Evolutionary conservation across 768 basidiomycete genomes (phyloP).

Genomic region (Kwoniella dendrophila): DNA sequence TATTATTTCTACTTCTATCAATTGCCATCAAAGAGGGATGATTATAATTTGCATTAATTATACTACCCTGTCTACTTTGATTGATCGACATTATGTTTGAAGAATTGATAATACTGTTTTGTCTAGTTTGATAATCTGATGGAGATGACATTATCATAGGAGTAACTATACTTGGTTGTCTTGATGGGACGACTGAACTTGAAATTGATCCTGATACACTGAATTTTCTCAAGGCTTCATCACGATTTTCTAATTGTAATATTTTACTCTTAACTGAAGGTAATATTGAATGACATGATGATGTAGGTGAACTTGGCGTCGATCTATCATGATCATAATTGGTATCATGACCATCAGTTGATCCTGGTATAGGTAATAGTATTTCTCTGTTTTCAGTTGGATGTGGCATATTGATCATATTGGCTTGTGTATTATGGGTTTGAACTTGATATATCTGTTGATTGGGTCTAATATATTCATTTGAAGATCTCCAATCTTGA

Average conservation of each 20-base stretch:
- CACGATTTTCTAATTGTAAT: constrained; percentile 49
- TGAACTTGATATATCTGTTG: constrained; percentile 1
- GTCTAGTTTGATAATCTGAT: background rate
- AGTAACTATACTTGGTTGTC: constrained; percentile 1
- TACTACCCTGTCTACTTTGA: constrained; percentile 9
- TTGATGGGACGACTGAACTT: constrained; percentile 1
- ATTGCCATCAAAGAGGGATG: background rate
- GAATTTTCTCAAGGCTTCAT: constrained; percentile 49
- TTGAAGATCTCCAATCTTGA: background rate
- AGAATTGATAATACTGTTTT: background rate
- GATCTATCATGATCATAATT: background rate
- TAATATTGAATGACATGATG: constrained; percentile 34
- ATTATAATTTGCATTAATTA: background rate
- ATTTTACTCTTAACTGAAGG: constrained; percentile 50
- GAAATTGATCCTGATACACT: constrained; percentile 30
- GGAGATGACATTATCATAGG: background rate
- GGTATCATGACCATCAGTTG: no score
- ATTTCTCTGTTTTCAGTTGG: no score
- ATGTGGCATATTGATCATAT: no score
- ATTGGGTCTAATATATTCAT: background rate
- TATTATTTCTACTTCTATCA: background rate
- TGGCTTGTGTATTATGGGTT: no score
- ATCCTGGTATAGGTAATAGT: no score
- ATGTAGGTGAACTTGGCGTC: constrained; percentile 5
- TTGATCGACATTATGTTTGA: background rate